Evolutionary conservation across 805 yeast genomes (phyloP).

Genomic region (Starmerella floricola): DNA sequence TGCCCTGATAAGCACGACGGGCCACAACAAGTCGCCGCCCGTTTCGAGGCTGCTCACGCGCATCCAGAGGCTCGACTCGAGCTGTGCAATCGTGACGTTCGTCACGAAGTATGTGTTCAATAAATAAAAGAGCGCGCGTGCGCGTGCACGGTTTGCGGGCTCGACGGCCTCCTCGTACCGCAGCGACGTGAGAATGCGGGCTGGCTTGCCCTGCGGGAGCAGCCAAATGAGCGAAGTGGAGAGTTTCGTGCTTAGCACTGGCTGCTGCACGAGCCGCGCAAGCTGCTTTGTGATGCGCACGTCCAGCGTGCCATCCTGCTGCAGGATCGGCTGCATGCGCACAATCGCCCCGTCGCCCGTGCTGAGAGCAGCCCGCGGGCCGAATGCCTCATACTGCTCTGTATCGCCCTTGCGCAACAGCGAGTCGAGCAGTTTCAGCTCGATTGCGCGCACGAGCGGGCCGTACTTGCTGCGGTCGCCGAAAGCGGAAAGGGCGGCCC

Average conservation of each 20-base stretch:
- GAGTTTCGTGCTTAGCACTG: conserved; percentile 6
- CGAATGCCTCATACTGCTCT: conserved; percentile 17
- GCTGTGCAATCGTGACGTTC: conserved; percentile 1
- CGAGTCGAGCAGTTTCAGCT: conserved; percentile 13
- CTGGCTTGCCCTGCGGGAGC: conserved; percentile 22
- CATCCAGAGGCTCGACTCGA: conserved; percentile 21
- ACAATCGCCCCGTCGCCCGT: conserved; percentile 16
- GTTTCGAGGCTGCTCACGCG: conserved; percentile 18
- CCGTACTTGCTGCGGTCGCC: conserved; percentile 10
- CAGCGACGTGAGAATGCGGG: conserved; percentile 8
- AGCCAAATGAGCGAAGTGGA: conserved; percentile 18
- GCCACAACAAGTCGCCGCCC: conserved; percentile 20
- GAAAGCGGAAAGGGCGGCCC: no score
- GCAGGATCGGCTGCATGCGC: conserved; percentile 15
- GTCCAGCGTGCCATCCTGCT: conserved; percentile 15
- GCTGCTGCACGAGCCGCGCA: conserved; percentile 14
- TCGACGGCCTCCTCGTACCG: conserved; percentile 12
- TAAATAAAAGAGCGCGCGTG: conserved; percentile 15
- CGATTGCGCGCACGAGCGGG: conserved; percentile 19
- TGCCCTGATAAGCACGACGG: conserved; percentile 16
- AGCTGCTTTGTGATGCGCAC: conserved; percentile 14
- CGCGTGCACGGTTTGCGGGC: conserved; percentile 16
- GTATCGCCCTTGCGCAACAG: conserved; percentile 14
- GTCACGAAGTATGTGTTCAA: conserved; percentile 9
- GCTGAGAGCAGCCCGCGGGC: conserved; percentile 12